phyloP scores from a whole-genome alignment of 2,329 filamentous ascomycete genomes.

The Akanthomyces muscarius region DNA sequence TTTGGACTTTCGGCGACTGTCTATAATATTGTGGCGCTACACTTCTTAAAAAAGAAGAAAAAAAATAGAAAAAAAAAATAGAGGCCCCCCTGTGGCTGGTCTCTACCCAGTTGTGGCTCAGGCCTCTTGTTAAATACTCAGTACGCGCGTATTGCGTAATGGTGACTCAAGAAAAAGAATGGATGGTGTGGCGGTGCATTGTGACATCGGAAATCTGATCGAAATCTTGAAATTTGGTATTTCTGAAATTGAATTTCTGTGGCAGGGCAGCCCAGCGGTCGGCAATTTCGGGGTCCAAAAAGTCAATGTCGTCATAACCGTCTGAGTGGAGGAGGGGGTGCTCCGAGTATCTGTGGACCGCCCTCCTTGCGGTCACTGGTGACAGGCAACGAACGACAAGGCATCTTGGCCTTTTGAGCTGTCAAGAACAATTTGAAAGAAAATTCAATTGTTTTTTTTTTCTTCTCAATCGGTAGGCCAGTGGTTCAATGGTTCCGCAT shows the following conservation, averaged over 20 bases:
- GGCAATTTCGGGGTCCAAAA: conserved; percentile 5
- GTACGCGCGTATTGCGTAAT: conserved; percentile 6
- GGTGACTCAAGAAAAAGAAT: not conserved
- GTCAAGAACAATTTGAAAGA: not conserved
- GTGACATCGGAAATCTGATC: conserved; percentile 8
- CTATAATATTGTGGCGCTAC: too few relatives aligned
- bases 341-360: not conserved
- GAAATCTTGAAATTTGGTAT: conserved; percentile 9
- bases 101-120: not conserved
- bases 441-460: too few relatives aligned
- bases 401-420: not conserved
- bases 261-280: not conserved
- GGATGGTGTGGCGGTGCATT: conserved; percentile 1
- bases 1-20: too few relatives aligned
- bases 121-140: not conserved
- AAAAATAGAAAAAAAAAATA: too few relatives aligned
- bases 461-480: not conserved
- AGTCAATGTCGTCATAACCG: conserved; percentile 14
- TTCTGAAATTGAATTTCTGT: not conserved
- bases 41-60: not conserved
- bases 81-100: not conserved
- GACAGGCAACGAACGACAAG: not conserved
- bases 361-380: not conserved
- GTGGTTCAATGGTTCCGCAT: not conserved
- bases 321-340: too few relatives aligned